phyloP scores from a whole-genome alignment of 176 grass and related monocot genomes.

The Carex kokanica region DNA sequence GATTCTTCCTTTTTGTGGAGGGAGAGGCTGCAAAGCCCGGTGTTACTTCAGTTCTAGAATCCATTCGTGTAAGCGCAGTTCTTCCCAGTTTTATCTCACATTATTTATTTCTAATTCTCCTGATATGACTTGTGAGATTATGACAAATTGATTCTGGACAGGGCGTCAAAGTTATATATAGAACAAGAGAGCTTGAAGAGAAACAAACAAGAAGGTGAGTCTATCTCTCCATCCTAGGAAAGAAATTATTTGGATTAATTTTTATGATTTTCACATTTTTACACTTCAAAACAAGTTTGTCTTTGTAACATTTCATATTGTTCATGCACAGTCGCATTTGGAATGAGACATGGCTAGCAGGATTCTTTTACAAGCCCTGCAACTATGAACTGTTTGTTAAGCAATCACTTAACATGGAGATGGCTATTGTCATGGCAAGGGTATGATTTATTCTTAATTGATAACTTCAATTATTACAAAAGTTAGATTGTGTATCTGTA shows the following conservation, averaged over 20 bases:
- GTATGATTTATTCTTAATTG: conserved; percentile 38
- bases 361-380: conserved; percentile 99
- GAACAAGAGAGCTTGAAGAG: conserved; percentile 91
- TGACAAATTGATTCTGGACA: conserved; percentile 24
- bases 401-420: conserved; percentile 99
- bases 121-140: conserved; percentile 20
- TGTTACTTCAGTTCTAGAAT: conserved; percentile 85
- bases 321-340: conserved; percentile 67
- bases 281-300: neutral
- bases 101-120: neutral
- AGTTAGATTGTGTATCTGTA: neutral
- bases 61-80: conserved; percentile 60
- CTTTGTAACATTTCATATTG: conserved; percentile 5
- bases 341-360: conserved; percentile 92
- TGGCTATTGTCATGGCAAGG: conserved; percentile 98
- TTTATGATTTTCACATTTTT: neutral
- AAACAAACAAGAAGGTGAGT: conserved; percentile 80
- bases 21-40: conserved; percentile 86
- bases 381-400: conserved; percentile 99
- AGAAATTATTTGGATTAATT: neutral
- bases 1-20: conserved; percentile 94
- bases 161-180: conserved; percentile 95
- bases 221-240: neutral
- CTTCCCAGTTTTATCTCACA: neutral
- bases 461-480: neutral